Evolutionary conservation across 2,329 filamentous ascomycete genomes (phyloP).

Genomic region (Fusarium floridanum): DNA sequence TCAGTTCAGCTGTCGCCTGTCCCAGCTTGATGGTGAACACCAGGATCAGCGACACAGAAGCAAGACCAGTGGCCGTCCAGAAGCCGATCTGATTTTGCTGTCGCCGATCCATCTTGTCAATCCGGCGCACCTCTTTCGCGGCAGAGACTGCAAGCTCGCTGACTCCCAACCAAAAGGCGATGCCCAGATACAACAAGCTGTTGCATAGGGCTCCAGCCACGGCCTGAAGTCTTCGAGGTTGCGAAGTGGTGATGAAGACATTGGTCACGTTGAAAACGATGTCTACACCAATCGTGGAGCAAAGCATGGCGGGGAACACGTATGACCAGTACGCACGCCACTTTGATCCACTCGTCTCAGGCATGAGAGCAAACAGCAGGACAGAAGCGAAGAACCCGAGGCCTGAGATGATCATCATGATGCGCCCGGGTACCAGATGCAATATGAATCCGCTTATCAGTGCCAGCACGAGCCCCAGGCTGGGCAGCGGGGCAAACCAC

Average conservation of each 20-base stretch:
- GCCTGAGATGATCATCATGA: slow-evolving; percentile 72
- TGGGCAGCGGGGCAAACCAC: slow-evolving; percentile 76
- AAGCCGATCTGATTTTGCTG: slow-evolving; percentile 74
- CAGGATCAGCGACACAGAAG: slow-evolving; percentile 64
- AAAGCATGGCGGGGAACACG: slow-evolving; percentile 77
- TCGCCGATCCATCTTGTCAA: slow-evolving; percentile 53
- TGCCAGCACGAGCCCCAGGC: slow-evolving; percentile 75
- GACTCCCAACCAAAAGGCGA: slow-evolving; percentile 76
- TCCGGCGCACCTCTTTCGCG: slow-evolving; percentile 50
- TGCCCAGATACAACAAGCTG: slow-evolving; percentile 76
- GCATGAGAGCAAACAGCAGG: slow-evolving; percentile 74
- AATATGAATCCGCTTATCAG: slow-evolving; percentile 73
- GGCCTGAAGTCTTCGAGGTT: slow-evolving; percentile 76
- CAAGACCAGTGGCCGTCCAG: slow-evolving; percentile 72
- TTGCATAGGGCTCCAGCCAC: slow-evolving; percentile 80
- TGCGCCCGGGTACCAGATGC: slow-evolving; percentile 73
- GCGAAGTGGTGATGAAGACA: slow-evolving; percentile 80
- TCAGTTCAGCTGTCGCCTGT: slow-evolving; percentile 67
- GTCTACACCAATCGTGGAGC: slow-evolving; percentile 79
- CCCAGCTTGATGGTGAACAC: slow-evolving; percentile 69
- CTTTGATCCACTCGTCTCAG: slow-evolving; percentile 58
- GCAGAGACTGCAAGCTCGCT: slow-evolving; percentile 72
- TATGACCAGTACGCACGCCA: slow-evolving; percentile 74
- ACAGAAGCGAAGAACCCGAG: slow-evolving; percentile 69
- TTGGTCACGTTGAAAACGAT: slow-evolving; percentile 82